Conservation (phyloP, 371 early-diverging fungal genomes). For the Zychaea mexicana region DNA sequence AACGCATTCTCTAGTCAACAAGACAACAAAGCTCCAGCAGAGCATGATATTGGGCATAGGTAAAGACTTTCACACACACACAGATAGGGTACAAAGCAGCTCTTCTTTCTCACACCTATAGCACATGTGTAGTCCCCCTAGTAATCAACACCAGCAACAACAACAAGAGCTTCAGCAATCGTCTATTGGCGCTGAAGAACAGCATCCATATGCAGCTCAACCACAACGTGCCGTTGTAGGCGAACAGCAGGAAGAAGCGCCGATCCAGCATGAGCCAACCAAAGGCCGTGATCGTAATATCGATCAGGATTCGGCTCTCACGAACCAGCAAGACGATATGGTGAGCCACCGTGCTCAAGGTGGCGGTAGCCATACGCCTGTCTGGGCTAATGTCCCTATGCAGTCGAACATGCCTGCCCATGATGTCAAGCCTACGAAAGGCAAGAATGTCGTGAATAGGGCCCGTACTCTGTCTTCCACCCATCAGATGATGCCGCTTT, state of each 20-base stretch:
- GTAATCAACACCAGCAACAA: not conserved
- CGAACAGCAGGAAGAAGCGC: not conserved
- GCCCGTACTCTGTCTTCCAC: not conserved
- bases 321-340: not conserved
- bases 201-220: not conserved
- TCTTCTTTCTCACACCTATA: no score
- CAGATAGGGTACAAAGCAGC: not conserved
- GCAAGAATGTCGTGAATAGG: not conserved
- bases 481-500: conserved; percentile 2
- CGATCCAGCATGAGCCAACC: conserved; percentile 7
- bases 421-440: not conserved
- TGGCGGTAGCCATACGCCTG: not conserved
- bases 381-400: not conserved
- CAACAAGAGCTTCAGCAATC: not conserved
- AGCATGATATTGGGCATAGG: not conserved
- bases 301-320: not conserved
- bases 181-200: not conserved
- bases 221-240: conserved; percentile 19
- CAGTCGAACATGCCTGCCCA: not conserved
- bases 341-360: not conserved
- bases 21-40: not conserved
- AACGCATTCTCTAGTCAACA: not conserved
- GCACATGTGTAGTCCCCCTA: not conserved
- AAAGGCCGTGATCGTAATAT: not conserved
- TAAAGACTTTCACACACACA: not conserved